These are phyloP conservation scores for Fusarium pilosicola DNA, from an alignment of 2,329 filamentous ascomycete species.

Conservation along the genomic window DNA sequence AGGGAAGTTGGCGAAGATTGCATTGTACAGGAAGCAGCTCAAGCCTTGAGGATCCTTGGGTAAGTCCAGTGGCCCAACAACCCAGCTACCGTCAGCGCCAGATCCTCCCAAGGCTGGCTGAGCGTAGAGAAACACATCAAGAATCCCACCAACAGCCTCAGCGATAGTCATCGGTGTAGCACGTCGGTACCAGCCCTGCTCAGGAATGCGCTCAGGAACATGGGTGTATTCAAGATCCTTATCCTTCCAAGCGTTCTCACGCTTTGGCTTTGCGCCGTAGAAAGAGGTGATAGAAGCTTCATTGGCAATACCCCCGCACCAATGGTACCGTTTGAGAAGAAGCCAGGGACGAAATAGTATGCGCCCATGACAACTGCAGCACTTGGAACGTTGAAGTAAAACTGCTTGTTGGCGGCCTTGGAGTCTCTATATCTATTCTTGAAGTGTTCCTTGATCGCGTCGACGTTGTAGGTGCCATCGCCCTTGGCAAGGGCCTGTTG, in stretches of 20 bases:
- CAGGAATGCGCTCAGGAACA: slow-evolving; percentile 23
- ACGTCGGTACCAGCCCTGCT: slow-evolving; percentile 26
- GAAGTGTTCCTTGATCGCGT: slow-evolving; percentile 27
- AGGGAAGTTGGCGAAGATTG: slow-evolving; percentile 21
- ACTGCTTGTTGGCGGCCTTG: slow-evolving; percentile 23
- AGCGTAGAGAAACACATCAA: slow-evolving; percentile 25
- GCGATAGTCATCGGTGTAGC: slow-evolving; percentile 22
- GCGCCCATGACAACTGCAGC: slow-evolving; percentile 25
- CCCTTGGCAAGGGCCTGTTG: slow-evolving; percentile 22
- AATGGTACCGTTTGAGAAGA: slow-evolving; percentile 30
- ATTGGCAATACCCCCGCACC: slow-evolving; percentile 21
- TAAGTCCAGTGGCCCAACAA: background rate
- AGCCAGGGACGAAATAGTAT: slow-evolving; percentile 27
- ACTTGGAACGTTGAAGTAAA: slow-evolving; percentile 20
- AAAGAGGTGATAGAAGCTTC: slow-evolving; percentile 28
- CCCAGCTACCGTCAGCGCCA: slow-evolving; percentile 15
- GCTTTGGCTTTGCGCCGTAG: slow-evolving; percentile 18
- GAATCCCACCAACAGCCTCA: slow-evolving; percentile 18
- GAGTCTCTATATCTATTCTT: slow-evolving; percentile 23
- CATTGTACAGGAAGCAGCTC: slow-evolving; percentile 23
- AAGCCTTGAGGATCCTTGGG: slow-evolving; percentile 11
- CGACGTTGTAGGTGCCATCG: slow-evolving; percentile 23
- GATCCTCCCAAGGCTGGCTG: slow-evolving; percentile 12
- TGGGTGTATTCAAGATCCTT: slow-evolving; percentile 19
- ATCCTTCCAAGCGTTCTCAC: slow-evolving; percentile 19